Conservation (phyloP, 2,329 filamentous ascomycete species). For the Ophiostoma sp. region DNA sequence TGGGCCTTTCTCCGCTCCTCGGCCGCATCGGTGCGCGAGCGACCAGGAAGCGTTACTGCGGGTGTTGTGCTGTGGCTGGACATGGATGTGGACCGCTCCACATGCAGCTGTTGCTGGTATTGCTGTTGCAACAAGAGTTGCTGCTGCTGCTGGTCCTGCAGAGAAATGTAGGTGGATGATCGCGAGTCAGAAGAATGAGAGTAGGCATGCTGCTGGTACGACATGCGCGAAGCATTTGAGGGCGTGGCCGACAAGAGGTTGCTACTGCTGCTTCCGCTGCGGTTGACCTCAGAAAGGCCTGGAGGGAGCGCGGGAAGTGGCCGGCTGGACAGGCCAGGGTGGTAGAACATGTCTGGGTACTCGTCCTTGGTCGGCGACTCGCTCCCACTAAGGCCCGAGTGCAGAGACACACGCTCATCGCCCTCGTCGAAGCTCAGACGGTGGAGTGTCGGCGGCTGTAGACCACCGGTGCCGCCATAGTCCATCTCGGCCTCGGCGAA, state of each 20-base stretch:
- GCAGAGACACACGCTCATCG: constrained; percentile 68
- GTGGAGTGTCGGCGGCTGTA: constrained; percentile 71
- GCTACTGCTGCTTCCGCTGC: constrained; percentile 40
- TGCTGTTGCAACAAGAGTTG: constrained; percentile 52
- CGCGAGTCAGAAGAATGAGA: constrained; percentile 52
- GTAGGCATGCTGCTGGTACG: constrained; percentile 53
- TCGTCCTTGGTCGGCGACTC: constrained; percentile 70
- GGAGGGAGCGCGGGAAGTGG: constrained; percentile 65
- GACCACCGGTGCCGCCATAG: constrained; percentile 84
- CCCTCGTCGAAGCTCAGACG: constrained; percentile 90
- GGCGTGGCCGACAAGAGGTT: constrained; percentile 49
- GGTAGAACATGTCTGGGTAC: constrained; percentile 89
- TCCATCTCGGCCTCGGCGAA: constrained; percentile 72
- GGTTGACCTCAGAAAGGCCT: constrained; percentile 57
- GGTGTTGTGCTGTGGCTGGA: constrained; percentile 80
- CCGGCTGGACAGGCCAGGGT: constrained; percentile 71
- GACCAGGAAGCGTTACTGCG: constrained; percentile 74
- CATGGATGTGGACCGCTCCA: constrained; percentile 77
- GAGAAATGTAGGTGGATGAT: constrained; percentile 43
- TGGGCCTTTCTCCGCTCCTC: constrained; percentile 60
- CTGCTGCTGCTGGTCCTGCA: constrained; percentile 48
- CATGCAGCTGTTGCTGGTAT: constrained; percentile 48
- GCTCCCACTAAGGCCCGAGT: constrained; percentile 58
- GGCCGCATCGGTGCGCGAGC: constrained; percentile 93
- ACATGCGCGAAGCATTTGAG: constrained; percentile 45